Evolutionary conservation across 805 yeast genomes (phyloP), one percentile per base, ranked within the genome.

Genomic region (Zygosaccharomyces kombuchaensis): DNA sequence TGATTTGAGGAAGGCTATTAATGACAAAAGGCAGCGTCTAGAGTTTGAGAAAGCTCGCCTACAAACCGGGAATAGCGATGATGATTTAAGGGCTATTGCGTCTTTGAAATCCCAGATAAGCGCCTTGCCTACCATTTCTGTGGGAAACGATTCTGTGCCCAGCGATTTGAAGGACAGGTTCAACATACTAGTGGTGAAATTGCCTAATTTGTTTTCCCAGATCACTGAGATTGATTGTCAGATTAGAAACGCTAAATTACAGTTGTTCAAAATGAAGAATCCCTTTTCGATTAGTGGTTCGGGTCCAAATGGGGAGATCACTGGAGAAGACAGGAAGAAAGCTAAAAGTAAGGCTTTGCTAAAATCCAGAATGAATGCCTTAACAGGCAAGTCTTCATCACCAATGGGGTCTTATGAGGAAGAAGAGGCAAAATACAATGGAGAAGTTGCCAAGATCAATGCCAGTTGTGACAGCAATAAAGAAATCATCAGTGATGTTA

Each of bases 331-430:
- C 61, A 77, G 85, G 48, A 77, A 85, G 52, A 84, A 85, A 56
- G 93, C 91, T 32, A 82, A 77, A 55, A 82, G 87, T 34, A 84
- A 85, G 59, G 95, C 91, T 34, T 68, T 81, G 46, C 72, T 93
- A 55, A 81, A 82, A 52, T 86, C 90, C 41, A 77, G 96, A 55
- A 89, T 91, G 95, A 95, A 96, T 23, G 87, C 91, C 3, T 75
- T 91, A 57, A 90, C 97, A 0, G 96, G 96, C 5, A 84, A 81
- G 57, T 71, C 77, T 6, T 69, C 69, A 26, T 63, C 70, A 35
- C 74, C 72, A 19, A 64, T 57, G 10, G 70, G 65, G 7, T 47
- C 60, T 47, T 56, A 66, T 31, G 74, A 65, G 32, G 54, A 59
- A 23, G 68, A 70, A 42, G 69, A 67, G 46, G 55, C 53, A 36